Evolutionary conservation across 2,329 filamentous ascomycete species (phyloP), one percentile per base, ranked within the genome.

Genomic region (Xylaria sp.): DNA sequence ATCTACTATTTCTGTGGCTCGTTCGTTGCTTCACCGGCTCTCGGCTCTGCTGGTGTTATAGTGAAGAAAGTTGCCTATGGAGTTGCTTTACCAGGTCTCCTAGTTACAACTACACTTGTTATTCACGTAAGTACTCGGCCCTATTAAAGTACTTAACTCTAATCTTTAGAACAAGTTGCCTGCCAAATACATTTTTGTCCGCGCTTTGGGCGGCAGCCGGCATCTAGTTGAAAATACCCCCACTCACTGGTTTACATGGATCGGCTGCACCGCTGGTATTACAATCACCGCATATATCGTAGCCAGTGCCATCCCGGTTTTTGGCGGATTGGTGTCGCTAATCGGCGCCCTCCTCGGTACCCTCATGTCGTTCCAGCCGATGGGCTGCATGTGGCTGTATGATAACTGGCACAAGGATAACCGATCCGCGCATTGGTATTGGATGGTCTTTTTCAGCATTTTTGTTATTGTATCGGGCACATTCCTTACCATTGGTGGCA

Each of bases 401-500:
- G 77, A 80, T 63, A 76, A 80, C 58, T 79, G 76, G 76, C 54
- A 33, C 17, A 63, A 57, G 4, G 66, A 65, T 5, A 35, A 70
- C 8, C 60, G 63, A 13, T 65, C 61, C 35, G 17, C 52, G 27
- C 43, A 27, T 25, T 70, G 67, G 68, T 35, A 43, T 23, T 54
- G 62, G 11, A 66, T 67, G 61, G 70, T 67, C 10, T 62, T 46
- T 27, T 71, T 66, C 59, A 65, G 66, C 19, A 57, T 68, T 6
- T 77, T 77, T 46, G 70, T 80, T 5, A 68, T 80, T 21, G 60
- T 75, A 1, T 59, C 68, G 2, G 78, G 79, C 2, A 72, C 66
- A 0, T 82, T 81, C 59, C 62, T 81, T 8, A 81, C 77, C 72
- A 66, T 81, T 46, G 76, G 72, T 3, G 80, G 79, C 1, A 81